Percentiles rank a stretch among this genome's conserved stretches.
Evolutionary conservation across 768 basidiomycete species (phyloP).

Genomic region (Chalciporus pseudorubinellus): DNA sequence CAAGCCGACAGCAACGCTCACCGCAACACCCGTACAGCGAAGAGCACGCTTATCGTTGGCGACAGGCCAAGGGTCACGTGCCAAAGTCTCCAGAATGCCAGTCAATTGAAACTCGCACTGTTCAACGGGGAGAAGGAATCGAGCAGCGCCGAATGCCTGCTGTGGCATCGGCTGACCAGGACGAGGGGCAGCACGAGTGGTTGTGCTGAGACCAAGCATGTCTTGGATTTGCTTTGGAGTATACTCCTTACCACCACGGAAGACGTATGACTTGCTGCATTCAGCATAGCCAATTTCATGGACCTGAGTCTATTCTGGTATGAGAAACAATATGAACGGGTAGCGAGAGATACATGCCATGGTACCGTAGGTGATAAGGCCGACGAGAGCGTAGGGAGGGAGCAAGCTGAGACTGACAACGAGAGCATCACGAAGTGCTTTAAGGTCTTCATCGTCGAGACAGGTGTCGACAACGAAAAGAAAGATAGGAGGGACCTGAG

Average conservation of each 20-base stretch:
- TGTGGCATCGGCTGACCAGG: conserved; percentile 81
- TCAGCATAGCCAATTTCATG: conserved; percentile 97
- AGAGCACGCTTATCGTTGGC: conserved; percentile 91
- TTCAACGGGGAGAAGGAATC: conserved; percentile 88
- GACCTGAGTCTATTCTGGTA: conserved; percentile 77
- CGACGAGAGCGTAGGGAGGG: conserved; percentile 92
- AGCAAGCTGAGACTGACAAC: conserved; percentile 91
- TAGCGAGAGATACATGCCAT: conserved; percentile 60
- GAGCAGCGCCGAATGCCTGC: conserved; percentile 78
- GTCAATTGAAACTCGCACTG: conserved; percentile 97
- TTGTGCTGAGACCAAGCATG: conserved; percentile 83
- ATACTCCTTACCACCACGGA: conserved; percentile 98
- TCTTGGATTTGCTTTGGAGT: conserved; percentile 95
- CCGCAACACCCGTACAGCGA: conserved; percentile 92
- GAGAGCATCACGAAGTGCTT: conserved; percentile 91
- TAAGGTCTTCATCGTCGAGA: conserved; percentile 92
- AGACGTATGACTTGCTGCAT: conserved; percentile 98
- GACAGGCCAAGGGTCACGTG: conserved; percentile 96
- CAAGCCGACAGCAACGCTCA: conserved; percentile 90
- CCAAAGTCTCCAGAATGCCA: conserved; percentile 81
- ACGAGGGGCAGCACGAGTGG: conserved; percentile 79
- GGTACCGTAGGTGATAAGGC: conserved; percentile 93
- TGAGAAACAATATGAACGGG: not conserved
- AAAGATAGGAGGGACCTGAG: conserved; percentile 93
- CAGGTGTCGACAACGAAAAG: conserved; percentile 97